Evolutionary conservation across 2,329 filamentous ascomycete species (phyloP), one percentile per base, ranked within the genome.

Genomic region (Aspergillus thermomutatus): DNA sequence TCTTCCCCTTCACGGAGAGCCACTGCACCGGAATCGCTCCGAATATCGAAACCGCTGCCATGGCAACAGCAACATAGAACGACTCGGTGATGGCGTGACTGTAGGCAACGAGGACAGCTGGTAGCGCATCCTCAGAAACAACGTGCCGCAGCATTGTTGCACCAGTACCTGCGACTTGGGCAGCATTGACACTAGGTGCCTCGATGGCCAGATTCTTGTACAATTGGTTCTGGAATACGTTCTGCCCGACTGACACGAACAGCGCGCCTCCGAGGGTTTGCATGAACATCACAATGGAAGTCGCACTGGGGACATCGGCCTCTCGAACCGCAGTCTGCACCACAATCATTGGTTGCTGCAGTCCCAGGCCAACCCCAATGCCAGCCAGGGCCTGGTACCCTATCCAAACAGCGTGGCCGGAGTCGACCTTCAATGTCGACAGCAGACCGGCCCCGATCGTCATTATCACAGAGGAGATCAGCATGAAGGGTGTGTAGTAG

Each of bases 401-500:
- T 53, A 77, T 75, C 74, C 73, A 77, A 23, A 64, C 64, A 6
- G 66, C 51, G 50, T 70, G 65, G 6, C 62, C 60, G 0, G 73
- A 71, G 50, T 69, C 60, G 1, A 67, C 61, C 27, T 67, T 58
- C 2, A 75, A 66, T 0, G 75, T 76, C 3, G 71, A 69, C 5
- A 75, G 61, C 3, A 77, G 61, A 0, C 70, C 74, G 2, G 68
- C 69, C 5, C 73, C 74, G 52, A 74, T 66, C 26, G 70, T 62
- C 50, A 72, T 62, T 17, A 76, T 49, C 19, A 69, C 58, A 1
- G 70, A 60, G 0, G 71, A 65, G n/a, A 64, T 53, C 31, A 74
- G 66, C 67, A 76, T 71, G 51, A 75, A 75, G 1, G 75, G 75
- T 0, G 69, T 73, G 56, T 76, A 77, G 61, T 76, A 76, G 14